These are phyloP conservation scores for Alternaria incomplexa DNA, from an alignment of 2,329 filamentous ascomycete genomes.

Conservation along the genomic window DNA sequence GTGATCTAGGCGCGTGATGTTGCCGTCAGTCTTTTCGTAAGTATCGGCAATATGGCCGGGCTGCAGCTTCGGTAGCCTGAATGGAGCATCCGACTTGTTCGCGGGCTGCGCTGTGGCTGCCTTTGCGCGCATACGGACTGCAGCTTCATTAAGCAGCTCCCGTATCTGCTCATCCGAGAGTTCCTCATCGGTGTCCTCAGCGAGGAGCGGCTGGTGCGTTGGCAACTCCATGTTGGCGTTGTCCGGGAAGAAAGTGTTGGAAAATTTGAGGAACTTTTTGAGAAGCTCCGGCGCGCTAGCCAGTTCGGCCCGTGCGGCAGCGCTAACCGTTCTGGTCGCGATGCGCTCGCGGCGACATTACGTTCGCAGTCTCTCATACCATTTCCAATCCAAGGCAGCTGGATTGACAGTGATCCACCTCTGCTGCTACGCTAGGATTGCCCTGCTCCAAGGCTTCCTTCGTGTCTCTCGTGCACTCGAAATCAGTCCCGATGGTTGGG, in stretches of 20 bases:
- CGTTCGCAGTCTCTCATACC: not conserved
- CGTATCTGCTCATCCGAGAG: conserved; percentile 69
- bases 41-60: conserved; percentile 56
- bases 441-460: not conserved
- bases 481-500: not conserved
- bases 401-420: not conserved
- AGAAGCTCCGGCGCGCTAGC: conserved; percentile 23
- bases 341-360: not conserved
- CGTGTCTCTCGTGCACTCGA: not conserved
- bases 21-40: conserved; percentile 61
- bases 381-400: not conserved
- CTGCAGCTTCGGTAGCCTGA: conserved; percentile 60
- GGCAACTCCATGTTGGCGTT: conserved; percentile 46
- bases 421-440: not conserved
- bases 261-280: conserved; percentile 37
- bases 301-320: conserved; percentile 30
- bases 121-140: conserved; percentile 60
- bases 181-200: conserved; percentile 51
- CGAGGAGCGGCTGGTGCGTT: conserved; percentile 42
- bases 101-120: conserved; percentile 37
- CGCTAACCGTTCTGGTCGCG: conserved; percentile 8
- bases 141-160: conserved; percentile 67
- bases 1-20: conserved; percentile 61
- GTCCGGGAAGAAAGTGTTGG: conserved; percentile 21
- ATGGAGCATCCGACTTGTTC: conserved; percentile 33